Base-by-base conservation (phyloP, 495 filamentous ascomycete species). In the Cryomyces minteri region DNA sequence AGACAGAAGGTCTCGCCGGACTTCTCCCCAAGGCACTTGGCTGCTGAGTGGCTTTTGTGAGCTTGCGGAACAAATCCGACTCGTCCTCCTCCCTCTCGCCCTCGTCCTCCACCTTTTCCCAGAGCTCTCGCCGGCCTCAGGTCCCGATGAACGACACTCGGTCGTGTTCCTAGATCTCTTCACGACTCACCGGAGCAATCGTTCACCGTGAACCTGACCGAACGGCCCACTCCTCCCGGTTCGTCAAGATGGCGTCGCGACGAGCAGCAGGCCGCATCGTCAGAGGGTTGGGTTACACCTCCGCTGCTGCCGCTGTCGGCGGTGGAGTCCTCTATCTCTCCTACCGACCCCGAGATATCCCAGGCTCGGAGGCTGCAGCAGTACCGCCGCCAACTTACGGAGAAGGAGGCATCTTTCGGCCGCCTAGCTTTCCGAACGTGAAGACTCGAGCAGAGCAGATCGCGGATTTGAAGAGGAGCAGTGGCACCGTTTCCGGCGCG, bases 311-410 rank as follows among this genome's bases (percentile, higher is more conserved):
- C 7, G 65, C 67, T 28, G 59, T 70, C 40, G 75, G 75, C 49
- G 75, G 71, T 11, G 78, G 75, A 41, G 66, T 74, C 37, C 68
- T 92, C 43, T 86, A 88, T 57, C 76, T 82, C 49, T 68, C 77
- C 38, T 88, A 90, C 59, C 79, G 85, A 40, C 87, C 87, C 7
- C 75, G 81, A 50, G 83, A 88, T 58, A 85, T 93, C 40, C 85
- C 85, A 36, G 87, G 87, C 43, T 76, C 74, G 47, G 82, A 90
- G 54, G 77, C 77, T 30, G 77, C 84, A 0, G 76, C 74, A 9
- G 85, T 90, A 11, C 81, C 83, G 18, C 84, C 85, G 14, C 85
- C 84, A 5, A 80, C 81, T 40, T 88, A 83, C 57, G 77, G 74
- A 51, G 73, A 74, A 49, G 81, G 78, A 47, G 86, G 87, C 47